Evolutionary conservation across 768 basidiomycete species (phyloP), one percentile per base, ranked within the genome.

Genomic region (Flagelloscypha sp.): DNA sequence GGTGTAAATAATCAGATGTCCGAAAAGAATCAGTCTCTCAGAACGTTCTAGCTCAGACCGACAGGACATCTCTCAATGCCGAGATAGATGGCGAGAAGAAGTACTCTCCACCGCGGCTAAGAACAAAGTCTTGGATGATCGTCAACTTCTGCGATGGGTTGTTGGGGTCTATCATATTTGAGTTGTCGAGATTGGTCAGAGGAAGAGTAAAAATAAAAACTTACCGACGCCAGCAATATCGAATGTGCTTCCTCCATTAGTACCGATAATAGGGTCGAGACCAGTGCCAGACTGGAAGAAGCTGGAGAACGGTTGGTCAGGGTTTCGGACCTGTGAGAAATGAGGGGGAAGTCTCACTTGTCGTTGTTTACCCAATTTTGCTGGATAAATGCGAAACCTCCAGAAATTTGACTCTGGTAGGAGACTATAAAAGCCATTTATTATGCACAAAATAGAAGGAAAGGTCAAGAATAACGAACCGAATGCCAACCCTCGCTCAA

Each of bases 351-450:
- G n/a, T 32, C 39, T 13, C n/a, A 47, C 46, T 25, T 27, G n/a
- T 30, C 18, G 13, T 19, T 16, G 27, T 47, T 47, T 16, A 47
- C 43, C 46, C 43, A 45, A 67, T 65, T 46, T 33, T 53, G 42
- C 41, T 70, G 66, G 30, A 67, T 49, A 50, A 68, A 66, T 25
- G 57, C 55, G 54, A 68, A 70, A 1, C 63, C 63, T 19, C 56
- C 50, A 29, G 30, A 33, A 4, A 71, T 60, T 44, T 53, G 62
- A 36, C 57, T 63, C 44, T 66, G 65, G 41, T 67, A 68, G 38
- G 59, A 56, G 13, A 52, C 59, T 45, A 8, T 17, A 23, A 16
- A 20, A 11, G n/a, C 19, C 11, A 12, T 19, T 16, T 15, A 29
- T n/a, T 13, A 18, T 11, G n/a, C n/a, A n/a, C n/a, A n/a, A 6